These are phyloP conservation scores for Fragaria vesca DNA, from an alignment of 306 rosid genomes.

Conservation along the genomic window DNA sequence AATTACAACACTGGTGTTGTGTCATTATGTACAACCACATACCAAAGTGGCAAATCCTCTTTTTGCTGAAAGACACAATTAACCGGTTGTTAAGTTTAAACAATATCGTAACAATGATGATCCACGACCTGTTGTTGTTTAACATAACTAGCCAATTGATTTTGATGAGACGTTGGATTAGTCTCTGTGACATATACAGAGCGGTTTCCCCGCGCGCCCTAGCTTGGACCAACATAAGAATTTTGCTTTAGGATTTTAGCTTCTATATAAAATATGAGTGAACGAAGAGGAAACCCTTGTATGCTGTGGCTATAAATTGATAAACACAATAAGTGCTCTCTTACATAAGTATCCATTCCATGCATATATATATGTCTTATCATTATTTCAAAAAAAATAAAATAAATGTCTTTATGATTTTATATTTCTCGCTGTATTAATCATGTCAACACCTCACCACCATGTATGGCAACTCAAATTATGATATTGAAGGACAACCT, in stretches of 20 bases:
- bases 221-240: constrained; percentile 10
- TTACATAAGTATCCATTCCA: constrained; percentile 50
- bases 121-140: too few species aligned
- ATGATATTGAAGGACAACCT: neutral
- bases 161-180: neutral
- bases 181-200: neutral
- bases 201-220: constrained; percentile 15
- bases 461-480: constrained; percentile 4
- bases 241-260: constrained; percentile 1
- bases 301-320: neutral
- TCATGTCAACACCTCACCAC: neutral
- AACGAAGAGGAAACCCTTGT: neutral
- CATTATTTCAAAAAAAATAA: neutral
- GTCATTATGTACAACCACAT: too few species aligned
- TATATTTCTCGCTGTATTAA: neutral
- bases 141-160: too few species aligned
- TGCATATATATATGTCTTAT: constrained; percentile 27
- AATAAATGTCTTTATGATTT: neutral
- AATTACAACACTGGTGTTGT: too few species aligned
- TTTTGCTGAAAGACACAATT: too few species aligned
- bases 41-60: too few species aligned
- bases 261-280: neutral
- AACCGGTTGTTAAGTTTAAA: too few species aligned
- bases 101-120: too few species aligned
- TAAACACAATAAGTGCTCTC: constrained; percentile 33